Evolutionary conservation across 768 basidiomycete species (phyloP).

Genomic region (Vararia minispora): DNA sequence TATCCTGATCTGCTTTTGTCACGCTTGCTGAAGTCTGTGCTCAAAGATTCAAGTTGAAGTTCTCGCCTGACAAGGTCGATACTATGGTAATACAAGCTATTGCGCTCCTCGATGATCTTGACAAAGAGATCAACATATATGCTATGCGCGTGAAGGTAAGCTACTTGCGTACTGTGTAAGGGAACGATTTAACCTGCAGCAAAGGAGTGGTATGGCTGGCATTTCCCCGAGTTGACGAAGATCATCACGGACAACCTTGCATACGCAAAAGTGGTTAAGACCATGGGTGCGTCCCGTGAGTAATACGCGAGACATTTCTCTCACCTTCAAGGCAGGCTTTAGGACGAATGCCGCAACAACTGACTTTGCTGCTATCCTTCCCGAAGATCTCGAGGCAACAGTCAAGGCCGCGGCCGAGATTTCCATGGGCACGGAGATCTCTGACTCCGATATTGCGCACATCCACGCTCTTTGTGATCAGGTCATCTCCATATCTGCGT

Average conservation of each 20-base stretch:
- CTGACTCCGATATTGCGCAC: slow-evolving; percentile 92
- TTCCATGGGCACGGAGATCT: slow-evolving; percentile 99
- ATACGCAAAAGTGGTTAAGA: slow-evolving; percentile 87
- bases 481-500: slow-evolving; percentile 91
- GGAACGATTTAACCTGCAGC: background rate
- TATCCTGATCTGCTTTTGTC: background rate
- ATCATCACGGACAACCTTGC: slow-evolving; percentile 96
- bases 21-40: background rate
- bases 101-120: slow-evolving; percentile 91
- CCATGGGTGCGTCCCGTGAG: slow-evolving; percentile 56
- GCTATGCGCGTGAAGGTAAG: slow-evolving; percentile 95
- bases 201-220: slow-evolving; percentile 99
- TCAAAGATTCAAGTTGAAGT: slow-evolving; percentile 94
- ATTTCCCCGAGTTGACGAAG: slow-evolving; percentile 99
- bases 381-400: slow-evolving; percentile 93
- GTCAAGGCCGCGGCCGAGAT: slow-evolving; percentile 95
- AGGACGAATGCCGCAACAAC: slow-evolving; percentile 87
- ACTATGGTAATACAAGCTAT: slow-evolving; percentile 99
- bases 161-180: background rate
- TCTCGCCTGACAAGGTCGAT: slow-evolving; percentile 99
- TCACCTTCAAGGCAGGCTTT: slow-evolving; percentile 46
- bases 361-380: slow-evolving; percentile 81
- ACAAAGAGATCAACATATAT: slow-evolving; percentile 99
- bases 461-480: slow-evolving; percentile 97
- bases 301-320: no score